Evolutionary conservation across 1,284 basidiomycete species (phyloP).

Genomic region (Puccinia hordei): DNA sequence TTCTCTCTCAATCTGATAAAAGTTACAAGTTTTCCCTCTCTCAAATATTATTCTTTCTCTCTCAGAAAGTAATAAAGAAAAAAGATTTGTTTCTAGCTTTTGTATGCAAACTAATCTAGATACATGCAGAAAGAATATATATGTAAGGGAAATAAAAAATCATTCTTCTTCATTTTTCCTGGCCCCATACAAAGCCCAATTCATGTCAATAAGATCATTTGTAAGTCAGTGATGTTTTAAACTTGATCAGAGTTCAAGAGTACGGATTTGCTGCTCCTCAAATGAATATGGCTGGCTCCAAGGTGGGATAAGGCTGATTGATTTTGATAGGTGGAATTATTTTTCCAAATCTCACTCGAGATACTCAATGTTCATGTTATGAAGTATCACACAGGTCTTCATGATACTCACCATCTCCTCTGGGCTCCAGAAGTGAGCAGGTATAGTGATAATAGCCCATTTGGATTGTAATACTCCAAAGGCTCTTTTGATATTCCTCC

Average conservation of each 20-base stretch:
- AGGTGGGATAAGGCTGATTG: not conserved
- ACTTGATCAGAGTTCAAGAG: not conserved
- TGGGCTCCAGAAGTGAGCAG: not conserved
- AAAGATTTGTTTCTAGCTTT: no score
- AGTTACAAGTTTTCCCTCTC: no score
- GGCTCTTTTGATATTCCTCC: conserved; percentile 17
- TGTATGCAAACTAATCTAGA: no score
- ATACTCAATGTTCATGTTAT: conserved; percentile 29
- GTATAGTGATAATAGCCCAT: conserved; percentile 13
- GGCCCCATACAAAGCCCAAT: no score
- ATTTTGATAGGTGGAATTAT: not conserved
- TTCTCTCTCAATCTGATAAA: no score
- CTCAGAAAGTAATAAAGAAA: no score
- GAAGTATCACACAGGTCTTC: no score
- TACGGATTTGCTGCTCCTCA: not conserved
- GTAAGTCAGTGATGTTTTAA: not conserved
- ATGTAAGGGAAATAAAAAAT: no score
- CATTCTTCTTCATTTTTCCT: no score
- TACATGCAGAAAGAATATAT: no score
- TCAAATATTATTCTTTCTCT: no score
- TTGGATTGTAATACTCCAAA: conserved; percentile 24
- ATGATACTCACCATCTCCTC: not conserved
- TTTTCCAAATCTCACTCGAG: not conserved
- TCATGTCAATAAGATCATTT: not conserved
- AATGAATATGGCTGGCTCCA: no score